Base-by-base conservation (phyloP, 2,329 filamentous ascomycete species). In the Beauveria australis region DNA sequence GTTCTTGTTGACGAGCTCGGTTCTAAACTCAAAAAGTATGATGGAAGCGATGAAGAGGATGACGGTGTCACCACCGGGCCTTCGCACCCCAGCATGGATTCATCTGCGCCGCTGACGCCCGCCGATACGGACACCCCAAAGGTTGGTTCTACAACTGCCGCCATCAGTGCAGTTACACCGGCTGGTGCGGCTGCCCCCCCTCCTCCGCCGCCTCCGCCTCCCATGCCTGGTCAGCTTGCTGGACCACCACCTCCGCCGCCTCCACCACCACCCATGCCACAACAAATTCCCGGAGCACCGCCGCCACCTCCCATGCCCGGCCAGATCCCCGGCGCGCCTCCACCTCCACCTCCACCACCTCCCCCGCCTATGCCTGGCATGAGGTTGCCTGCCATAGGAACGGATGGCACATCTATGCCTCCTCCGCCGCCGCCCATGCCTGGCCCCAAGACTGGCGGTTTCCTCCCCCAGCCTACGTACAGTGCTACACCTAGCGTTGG, bases 81-180 rank as follows among this genome's bases (percentile, higher is more conserved):
- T 51, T 89, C 87, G 22, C 87, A 91, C 70, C 88, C 87, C 30
- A 91, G 88, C 73, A 76, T 91, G 63, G 88, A 92, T 64, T 85
- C 86, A 12, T 80, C 87, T 60, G 81, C 84, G n/a, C 87, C 87
- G 7, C 81, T 84, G 66, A 89, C 85, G 8, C 86, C 85, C 37
- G 80, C 78, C 62, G 87, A 89, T 62, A 75, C 74, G 44, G 79
- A 86, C 59, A 75, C 80, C 24, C 82, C 84, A 40, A 86, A 84
- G 72, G 83, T 67, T 71, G 82, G 70, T 67, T 96, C 64, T 77
- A 80, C 67, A 67, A 77, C 67, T 68, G 74, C 67, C 10, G 69
- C 68, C 19, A 67, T 71, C 3, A 71, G 73, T 22, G 74, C 75
- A 1, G 73, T 72, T 1, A 72, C 24, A 5, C 22, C 47, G 10